phyloP scores from a whole-genome alignment of 2,329 filamentous ascomycete species.

The Aspergillus floridensis region DNA sequence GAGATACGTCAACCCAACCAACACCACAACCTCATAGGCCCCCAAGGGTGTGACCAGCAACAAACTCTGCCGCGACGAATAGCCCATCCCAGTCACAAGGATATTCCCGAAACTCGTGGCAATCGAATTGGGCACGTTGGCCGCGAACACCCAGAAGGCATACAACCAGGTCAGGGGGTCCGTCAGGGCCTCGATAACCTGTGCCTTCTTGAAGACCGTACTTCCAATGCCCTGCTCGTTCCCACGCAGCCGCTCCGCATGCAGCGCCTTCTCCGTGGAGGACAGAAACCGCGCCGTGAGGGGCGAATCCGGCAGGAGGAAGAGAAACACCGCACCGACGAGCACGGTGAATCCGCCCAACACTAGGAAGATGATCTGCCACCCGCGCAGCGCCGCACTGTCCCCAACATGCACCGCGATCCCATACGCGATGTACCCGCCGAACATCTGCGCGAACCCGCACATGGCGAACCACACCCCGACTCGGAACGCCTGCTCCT shows the following conservation, averaged over 20 bases:
- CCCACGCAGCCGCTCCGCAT: conserved; percentile 34
- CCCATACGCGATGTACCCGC: conserved; percentile 39
- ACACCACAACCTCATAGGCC: conserved; percentile 38
- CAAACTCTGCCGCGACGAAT: conserved; percentile 31
- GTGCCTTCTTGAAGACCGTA: conserved; percentile 33
- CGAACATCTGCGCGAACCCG: conserved; percentile 38
- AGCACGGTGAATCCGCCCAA: no score
- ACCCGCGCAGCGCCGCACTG: conserved; percentile 19
- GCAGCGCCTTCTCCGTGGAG: conserved; percentile 29
- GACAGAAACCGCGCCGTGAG: conserved; percentile 33
- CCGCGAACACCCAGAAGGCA: conserved; percentile 37
- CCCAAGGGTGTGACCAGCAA: conserved; percentile 40
- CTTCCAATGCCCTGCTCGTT: conserved; percentile 40
- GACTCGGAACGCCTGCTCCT: conserved; percentile 34
- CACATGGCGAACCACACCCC: conserved; percentile 32
- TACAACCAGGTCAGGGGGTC: conserved; percentile 39
- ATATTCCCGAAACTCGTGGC: conserved; percentile 41
- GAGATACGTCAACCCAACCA: conserved; percentile 38
- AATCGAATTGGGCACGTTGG: conserved; percentile 40
- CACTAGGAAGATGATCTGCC: no score
- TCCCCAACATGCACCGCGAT: conserved; percentile 27
- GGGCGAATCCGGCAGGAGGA: conserved; percentile 36
- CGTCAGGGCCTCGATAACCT: conserved; percentile 34
- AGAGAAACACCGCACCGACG: no score
- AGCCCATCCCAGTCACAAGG: conserved; percentile 40